Percentiles rank a stretch among this genome's conserved stretches.
These are phyloP conservation scores for Cryptococcus amylolentus DNA, from an alignment of 1,284 basidiomycete species.

Conservation along the genomic window DNA sequence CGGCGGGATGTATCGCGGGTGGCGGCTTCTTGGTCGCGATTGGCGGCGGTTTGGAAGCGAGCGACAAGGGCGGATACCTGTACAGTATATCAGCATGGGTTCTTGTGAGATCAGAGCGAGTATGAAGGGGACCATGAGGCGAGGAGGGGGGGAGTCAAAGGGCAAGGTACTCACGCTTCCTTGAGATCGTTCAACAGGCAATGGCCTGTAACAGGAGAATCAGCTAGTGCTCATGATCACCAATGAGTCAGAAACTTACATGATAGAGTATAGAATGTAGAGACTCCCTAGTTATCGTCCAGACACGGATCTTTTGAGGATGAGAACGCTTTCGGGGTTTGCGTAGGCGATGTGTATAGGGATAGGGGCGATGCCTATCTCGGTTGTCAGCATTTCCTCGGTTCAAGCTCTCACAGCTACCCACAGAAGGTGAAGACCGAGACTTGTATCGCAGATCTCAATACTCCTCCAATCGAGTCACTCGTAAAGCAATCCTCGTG, in stretches of 20 bases:
- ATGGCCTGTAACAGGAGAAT: conserved; percentile 15
- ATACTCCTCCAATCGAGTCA: too few species aligned
- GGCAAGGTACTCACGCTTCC: conserved; percentile 21
- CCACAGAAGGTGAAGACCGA: too few species aligned
- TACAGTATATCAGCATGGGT: background rate
- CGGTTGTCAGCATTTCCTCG: too few species aligned
- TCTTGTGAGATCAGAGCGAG: too few species aligned
- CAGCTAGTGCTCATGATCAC: background rate
- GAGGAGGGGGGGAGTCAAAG: background rate
- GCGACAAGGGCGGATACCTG: conserved; percentile 38
- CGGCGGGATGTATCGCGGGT: conserved; percentile 11
- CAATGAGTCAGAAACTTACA: background rate
- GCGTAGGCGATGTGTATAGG: too few species aligned
- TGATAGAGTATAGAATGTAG: background rate
- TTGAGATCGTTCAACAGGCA: conserved; percentile 34
- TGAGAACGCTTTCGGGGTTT: background rate
- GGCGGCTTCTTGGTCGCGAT: conserved; percentile 21
- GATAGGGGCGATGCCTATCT: too few species aligned
- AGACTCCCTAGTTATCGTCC: too few species aligned
- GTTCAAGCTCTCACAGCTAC: too few species aligned
- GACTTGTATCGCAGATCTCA: too few species aligned
- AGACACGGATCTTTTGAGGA: too few species aligned
- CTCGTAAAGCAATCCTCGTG: too few species aligned
- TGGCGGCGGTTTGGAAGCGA: conserved; percentile 34
- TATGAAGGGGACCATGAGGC: background rate